Conservation (phyloP, 768 basidiomycete species). For the Termitomyces titanicus region DNA sequence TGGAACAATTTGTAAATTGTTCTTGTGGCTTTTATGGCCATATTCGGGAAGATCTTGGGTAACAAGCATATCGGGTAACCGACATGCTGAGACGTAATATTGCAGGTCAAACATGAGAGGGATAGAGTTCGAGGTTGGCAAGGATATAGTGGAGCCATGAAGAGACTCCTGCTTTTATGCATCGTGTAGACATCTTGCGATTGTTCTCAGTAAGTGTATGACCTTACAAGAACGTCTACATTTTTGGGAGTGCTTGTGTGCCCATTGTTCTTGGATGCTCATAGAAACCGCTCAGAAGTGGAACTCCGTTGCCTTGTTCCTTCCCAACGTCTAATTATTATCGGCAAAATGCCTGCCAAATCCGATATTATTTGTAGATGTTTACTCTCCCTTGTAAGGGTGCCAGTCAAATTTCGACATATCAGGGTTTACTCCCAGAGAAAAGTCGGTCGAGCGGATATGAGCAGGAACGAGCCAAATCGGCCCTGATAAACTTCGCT, state of each 20-base stretch:
- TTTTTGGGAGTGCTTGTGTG: no score
- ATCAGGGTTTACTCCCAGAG: no score
- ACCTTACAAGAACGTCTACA: no score
- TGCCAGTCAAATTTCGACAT: no score
- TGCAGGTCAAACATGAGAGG: slow-evolving; percentile 37
- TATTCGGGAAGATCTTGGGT: slow-evolving; percentile 30
- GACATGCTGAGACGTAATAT: slow-evolving; percentile 43
- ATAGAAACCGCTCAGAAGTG: neutral
- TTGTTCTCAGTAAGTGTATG: no score
- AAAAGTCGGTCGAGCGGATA: no score
- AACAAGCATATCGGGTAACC: slow-evolving; percentile 39
- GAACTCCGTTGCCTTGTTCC: neutral
- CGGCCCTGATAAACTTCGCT: no score
- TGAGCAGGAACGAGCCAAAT: no score
- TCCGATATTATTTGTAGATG: no score
- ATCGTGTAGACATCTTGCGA: neutral
- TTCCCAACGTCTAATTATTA: no score
- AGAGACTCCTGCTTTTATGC: neutral
- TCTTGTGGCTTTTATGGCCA: slow-evolving; percentile 45
- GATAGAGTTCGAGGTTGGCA: neutral
- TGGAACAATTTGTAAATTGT: slow-evolving; percentile 39
- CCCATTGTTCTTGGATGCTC: neutral
- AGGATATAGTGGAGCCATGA: neutral
- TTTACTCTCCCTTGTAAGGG: no score
- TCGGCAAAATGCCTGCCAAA: no score